Conservation (phyloP, 176 grass and related monocot genomes). For the Cocos nucifera region DNA sequence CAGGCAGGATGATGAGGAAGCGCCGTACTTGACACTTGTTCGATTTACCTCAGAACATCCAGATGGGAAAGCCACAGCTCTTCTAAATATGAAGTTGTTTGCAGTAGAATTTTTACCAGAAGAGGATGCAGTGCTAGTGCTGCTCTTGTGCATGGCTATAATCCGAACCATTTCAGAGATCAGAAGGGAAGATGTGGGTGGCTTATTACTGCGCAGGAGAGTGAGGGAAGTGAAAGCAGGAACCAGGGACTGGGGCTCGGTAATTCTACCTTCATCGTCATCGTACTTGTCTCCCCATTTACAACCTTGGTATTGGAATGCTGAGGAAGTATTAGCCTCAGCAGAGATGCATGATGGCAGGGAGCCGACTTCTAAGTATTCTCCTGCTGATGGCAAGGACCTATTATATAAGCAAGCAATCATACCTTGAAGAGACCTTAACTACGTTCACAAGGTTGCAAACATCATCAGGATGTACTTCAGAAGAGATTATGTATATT, state of each 20-base stretch:
- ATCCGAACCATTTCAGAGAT: slow-evolving; percentile 64
- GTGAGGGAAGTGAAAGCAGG: slow-evolving; percentile 44
- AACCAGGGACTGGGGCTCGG: slow-evolving; percentile 65
- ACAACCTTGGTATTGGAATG: slow-evolving; percentile 69
- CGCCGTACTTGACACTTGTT: slow-evolving; percentile 60
- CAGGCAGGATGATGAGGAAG: slow-evolving; percentile 35
- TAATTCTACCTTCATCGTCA: slow-evolving; percentile 40
- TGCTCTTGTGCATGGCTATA: slow-evolving; percentile 70
- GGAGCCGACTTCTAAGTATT: slow-evolving; percentile 31
- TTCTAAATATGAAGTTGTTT: slow-evolving; percentile 75
- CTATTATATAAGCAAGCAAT: slow-evolving; percentile 77
- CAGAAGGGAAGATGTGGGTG: slow-evolving; percentile 53
- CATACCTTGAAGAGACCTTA: slow-evolving; percentile 14
- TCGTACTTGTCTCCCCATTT: slow-evolving; percentile 33
- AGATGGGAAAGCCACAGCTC: slow-evolving; percentile 52
- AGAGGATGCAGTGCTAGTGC: slow-evolving; percentile 64
- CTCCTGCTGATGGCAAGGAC: slow-evolving; percentile 78
- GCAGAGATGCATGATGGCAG: slow-evolving; percentile 23
- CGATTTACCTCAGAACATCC: slow-evolving; percentile 40
- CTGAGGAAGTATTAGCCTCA: slow-evolving; percentile 45
- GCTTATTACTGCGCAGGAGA: slow-evolving; percentile 67
- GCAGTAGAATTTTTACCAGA: slow-evolving; percentile 68
- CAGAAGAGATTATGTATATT: too few relatives aligned
- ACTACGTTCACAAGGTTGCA: too few relatives aligned
- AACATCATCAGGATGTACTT: too few relatives aligned